A percentile compares a stretch with the other conserved stretches of the same genome.
Evolutionary conservation across 2,329 filamentous ascomycete genomes (phyloP).

Genomic region (Aspergillus sp.): DNA sequence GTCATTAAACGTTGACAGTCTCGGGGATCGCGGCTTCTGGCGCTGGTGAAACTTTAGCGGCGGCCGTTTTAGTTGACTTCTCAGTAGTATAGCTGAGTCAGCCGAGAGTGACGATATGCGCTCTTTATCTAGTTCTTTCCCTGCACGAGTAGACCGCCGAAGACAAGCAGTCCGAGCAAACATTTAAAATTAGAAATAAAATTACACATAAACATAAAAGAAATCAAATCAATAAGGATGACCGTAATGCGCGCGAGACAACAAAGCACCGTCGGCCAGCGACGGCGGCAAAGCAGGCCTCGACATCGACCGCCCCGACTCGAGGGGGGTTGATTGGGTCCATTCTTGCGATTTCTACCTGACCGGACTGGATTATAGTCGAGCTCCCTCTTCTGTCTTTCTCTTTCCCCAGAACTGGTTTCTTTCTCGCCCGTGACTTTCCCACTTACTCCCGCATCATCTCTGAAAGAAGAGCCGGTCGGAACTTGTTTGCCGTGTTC

Average conservation of each 20-base stretch:
- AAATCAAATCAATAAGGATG: no score
- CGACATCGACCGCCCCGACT: background rate
- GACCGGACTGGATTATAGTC: background rate
- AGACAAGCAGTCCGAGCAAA: no score
- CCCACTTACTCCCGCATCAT: no score
- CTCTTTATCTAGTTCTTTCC: no score
- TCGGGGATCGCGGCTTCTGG: background rate
- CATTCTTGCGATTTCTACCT: background rate
- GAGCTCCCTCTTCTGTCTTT: background rate
- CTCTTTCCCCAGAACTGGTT: background rate
- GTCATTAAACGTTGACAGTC: background rate
- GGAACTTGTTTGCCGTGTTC: slow-evolving; percentile 1
- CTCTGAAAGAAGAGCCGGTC: background rate
- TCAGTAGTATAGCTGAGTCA: no score
- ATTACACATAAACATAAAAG: no score
- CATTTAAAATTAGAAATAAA: no score
- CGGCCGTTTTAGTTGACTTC: background rate
- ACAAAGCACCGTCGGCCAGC: no score
- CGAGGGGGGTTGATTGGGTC: background rate
- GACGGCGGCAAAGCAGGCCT: no score
- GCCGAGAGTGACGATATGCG: no score
- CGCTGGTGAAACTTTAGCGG: slow-evolving; percentile 11
- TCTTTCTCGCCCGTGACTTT: background rate
- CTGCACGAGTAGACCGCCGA: no score
- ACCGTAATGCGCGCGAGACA: no score